Evolutionary conservation across 2,329 filamentous ascomycete species (phyloP).

Genomic region (Penicillium palitans): DNA sequence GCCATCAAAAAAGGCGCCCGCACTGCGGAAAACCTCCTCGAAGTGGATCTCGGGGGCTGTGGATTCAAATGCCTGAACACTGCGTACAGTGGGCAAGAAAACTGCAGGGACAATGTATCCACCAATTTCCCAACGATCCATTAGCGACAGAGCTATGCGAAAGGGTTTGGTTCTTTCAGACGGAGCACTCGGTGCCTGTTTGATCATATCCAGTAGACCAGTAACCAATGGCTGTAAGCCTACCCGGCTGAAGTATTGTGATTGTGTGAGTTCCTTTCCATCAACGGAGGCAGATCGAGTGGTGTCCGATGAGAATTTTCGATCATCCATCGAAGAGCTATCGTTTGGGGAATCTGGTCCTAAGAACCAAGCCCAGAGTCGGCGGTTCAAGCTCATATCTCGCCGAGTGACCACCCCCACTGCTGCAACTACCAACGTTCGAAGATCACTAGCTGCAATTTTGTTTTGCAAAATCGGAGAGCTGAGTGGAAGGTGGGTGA

Average conservation of each 20-base stretch:
- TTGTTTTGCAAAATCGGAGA: slow-evolving; percentile 75
- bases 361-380: slow-evolving; percentile 94
- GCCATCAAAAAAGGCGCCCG: slow-evolving; percentile 94
- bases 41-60: slow-evolving; percentile 70
- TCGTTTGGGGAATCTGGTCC: slow-evolving; percentile 65
- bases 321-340: slow-evolving; percentile 32
- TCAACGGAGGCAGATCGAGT: slow-evolving; percentile 31
- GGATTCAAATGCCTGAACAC: slow-evolving; percentile 71
- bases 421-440: slow-evolving; percentile 78
- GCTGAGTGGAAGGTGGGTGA: slow-evolving; percentile 83
- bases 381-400: slow-evolving; percentile 94
- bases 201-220: slow-evolving; percentile 76
- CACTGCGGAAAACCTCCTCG: slow-evolving; percentile 84
- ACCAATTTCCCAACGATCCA: slow-evolving; percentile 98
- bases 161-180: slow-evolving; percentile 79
- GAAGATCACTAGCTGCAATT: slow-evolving; percentile 72
- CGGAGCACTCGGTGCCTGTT: slow-evolving; percentile 54
- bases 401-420: slow-evolving; percentile 82
- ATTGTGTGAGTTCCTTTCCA: slow-evolving; percentile 57
- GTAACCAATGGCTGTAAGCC: slow-evolving; percentile 73
- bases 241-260: slow-evolving; percentile 79
- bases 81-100: slow-evolving; percentile 82
- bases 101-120: slow-evolving; percentile 83
- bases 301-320: slow-evolving; percentile 30
- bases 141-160: slow-evolving; percentile 87